Evolutionary conservation across 2,329 filamentous ascomycete genomes (phyloP).

Genomic region (Botryotinia globosa): DNA sequence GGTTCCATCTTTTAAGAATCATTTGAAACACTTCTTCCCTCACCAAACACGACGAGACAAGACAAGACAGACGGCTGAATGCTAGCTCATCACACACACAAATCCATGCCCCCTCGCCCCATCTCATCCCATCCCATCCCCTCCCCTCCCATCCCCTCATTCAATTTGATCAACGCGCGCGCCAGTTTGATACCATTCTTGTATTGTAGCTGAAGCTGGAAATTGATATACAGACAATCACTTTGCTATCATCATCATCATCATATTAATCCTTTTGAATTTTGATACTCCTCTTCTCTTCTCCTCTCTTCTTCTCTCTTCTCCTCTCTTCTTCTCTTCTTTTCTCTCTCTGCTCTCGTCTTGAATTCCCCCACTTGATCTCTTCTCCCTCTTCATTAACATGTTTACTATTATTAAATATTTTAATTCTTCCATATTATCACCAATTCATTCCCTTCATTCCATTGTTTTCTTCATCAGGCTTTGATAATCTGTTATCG

Average conservation of each 20-base stretch:
- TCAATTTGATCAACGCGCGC: neutral
- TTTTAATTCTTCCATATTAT: slow-evolving; percentile 10
- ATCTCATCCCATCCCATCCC: neutral
- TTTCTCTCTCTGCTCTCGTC: neutral
- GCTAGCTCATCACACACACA: neutral
- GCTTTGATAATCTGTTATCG: slow-evolving; percentile 25
- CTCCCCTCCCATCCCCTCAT: neutral
- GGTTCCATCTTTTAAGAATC: neutral
- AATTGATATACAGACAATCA: slow-evolving; percentile 6
- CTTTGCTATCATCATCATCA: neutral
- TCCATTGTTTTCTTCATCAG: slow-evolving; percentile 19
- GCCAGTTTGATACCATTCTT: neutral
- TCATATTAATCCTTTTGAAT: neutral
- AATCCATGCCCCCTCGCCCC: neutral
- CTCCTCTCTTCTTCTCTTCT: neutral
- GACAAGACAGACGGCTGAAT: neutral
- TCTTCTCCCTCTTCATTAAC: neutral
- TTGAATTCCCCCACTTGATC: neutral
- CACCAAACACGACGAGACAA: neutral
- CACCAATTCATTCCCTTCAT: slow-evolving; percentile 12
- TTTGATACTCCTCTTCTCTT: neutral
- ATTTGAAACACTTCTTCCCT: slow-evolving; percentile 8
- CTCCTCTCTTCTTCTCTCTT: neutral
- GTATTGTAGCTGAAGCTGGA: neutral
- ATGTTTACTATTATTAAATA: slow-evolving; percentile 7